Evolutionary conservation across 495 filamentous ascomycete species (phyloP), one percentile per base, ranked within the genome.

Genomic region (Penicillium coprophilum): DNA sequence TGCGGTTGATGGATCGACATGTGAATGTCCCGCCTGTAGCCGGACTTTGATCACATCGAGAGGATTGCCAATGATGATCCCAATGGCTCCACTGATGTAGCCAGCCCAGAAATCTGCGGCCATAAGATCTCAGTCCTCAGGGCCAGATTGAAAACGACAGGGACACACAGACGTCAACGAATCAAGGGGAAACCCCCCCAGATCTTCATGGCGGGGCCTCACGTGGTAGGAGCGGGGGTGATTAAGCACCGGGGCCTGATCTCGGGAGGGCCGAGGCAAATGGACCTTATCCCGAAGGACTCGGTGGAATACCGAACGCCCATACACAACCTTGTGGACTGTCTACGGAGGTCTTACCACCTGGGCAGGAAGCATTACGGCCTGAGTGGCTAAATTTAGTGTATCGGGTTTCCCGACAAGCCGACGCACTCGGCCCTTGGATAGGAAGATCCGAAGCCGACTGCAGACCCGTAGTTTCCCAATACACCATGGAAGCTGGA

Each of bases 1-100:
- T 53, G 59, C 59, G 52, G 56, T 34, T 27, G 67, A 57, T 56
- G 57, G 53, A 63, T 50, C 53, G 31, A 54, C 50, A 55, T 64
- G 65, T 52, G 62, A 53, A 15, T 65, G 59, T 32, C 78, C 77
- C 44, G 90, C 86, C 78, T 96, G 92, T 5, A 91, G 74, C 30
- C 82, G 84, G 41, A 92, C 89, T 75, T 96, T 96, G 62, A 94
- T 76, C 2, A 96, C 76, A 63, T 96, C 92, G 0, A 96, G 76
- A 3, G 92, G 92, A 59, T 94, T 95, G 56, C 92, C 92, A 52
- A 96, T 86, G 34, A 94, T 74, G 60, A 96, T 96, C 41, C 89
- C 87, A 6, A 83, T 77, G 49, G 86, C 90, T 17, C 92, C 92
- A 63, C 87, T 90, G 60, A 93, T 73, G 71, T 96, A 96, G 61